Evolutionary conservation across 2,329 filamentous ascomycete species (phyloP).

Genomic region (Dactylellina sp.): DNA sequence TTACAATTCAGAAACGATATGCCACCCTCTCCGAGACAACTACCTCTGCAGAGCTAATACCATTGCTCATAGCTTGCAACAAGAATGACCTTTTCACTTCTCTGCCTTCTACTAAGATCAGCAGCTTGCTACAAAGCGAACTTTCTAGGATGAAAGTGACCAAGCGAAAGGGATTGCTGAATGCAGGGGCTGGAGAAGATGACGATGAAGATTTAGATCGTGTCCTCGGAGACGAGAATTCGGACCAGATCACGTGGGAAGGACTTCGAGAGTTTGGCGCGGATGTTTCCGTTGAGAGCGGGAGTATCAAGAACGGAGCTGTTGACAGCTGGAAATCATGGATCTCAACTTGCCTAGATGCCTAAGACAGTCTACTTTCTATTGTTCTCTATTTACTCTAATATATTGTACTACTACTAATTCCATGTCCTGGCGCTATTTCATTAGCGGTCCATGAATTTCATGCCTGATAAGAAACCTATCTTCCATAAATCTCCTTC

Average conservation of each 20-base stretch:
- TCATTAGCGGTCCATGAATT: no score
- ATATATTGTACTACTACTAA: neutral
- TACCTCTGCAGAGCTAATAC: conserved; percentile 70
- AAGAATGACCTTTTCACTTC: conserved; percentile 97
- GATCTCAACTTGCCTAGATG: conserved; percentile 40
- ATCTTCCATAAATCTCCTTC: conserved; percentile 43
- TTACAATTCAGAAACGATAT: conserved; percentile 78
- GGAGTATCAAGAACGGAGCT: conserved; percentile 38
- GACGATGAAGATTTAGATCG: conserved; percentile 79
- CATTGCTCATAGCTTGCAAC: conserved; percentile 86
- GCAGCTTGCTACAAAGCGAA: conserved; percentile 80
- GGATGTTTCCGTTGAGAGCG: conserved; percentile 45
- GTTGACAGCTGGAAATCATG: conserved; percentile 45
- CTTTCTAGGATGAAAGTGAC: conserved; percentile 81
- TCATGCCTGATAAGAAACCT: no score
- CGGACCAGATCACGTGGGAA: conserved; percentile 45
- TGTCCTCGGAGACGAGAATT: conserved; percentile 76
- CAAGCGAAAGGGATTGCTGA: conserved; percentile 82
- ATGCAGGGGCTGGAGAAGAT: conserved; percentile 79
- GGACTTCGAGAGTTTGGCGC: conserved; percentile 42
- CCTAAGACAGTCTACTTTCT: conserved; percentile 13
- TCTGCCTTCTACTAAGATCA: conserved; percentile 80
- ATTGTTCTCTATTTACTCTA: conserved; percentile 26
- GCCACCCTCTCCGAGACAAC: conserved; percentile 70
- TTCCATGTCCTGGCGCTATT: no score